Conservation (phyloP, 208 protist genomes). For the Angomonas ambiguus region DNA sequence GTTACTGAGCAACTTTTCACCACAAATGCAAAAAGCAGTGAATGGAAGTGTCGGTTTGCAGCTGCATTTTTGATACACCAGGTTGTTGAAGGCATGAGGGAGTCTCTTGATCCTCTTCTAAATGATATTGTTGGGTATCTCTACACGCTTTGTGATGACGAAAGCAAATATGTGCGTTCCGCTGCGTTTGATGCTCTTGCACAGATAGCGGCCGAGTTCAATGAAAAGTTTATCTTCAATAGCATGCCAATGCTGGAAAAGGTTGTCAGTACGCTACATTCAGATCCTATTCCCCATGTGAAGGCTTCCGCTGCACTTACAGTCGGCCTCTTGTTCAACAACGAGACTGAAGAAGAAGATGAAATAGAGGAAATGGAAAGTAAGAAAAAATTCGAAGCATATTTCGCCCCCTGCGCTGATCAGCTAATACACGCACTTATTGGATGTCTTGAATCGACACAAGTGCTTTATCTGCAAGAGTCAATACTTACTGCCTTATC, state of each 20-base stretch:
- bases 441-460: conserved; percentile 35
- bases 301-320: conserved; percentile 58
- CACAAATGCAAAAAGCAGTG: conserved; percentile 55
- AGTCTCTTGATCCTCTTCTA: conserved; percentile 58
- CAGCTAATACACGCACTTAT: conserved; percentile 58
- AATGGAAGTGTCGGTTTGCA: conserved; percentile 75
- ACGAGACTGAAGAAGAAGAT: conserved; percentile 39
- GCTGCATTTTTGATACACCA: conserved; percentile 74
- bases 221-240: conserved; percentile 27
- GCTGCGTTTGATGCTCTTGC: conserved; percentile 66
- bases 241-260: not conserved
- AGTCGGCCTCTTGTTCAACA: conserved; percentile 76
- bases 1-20: conserved; percentile 61
- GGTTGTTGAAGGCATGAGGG: conserved; percentile 58
- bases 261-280: not conserved
- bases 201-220: conserved; percentile 71
- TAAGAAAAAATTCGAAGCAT: not conserved
- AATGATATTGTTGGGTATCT: conserved; percentile 43
- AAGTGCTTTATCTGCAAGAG: conserved; percentile 55
- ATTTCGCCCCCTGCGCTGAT: conserved; percentile 57
- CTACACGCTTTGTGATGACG: conserved; percentile 47
- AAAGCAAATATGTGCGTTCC: conserved; percentile 74
- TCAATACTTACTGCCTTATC: conserved; percentile 66
- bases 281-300: conserved; percentile 65
- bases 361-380: conserved; percentile 44